Evolutionary conservation across 345 rosid genomes (phyloP).

Genomic region (Fremontodendron californicum): DNA sequence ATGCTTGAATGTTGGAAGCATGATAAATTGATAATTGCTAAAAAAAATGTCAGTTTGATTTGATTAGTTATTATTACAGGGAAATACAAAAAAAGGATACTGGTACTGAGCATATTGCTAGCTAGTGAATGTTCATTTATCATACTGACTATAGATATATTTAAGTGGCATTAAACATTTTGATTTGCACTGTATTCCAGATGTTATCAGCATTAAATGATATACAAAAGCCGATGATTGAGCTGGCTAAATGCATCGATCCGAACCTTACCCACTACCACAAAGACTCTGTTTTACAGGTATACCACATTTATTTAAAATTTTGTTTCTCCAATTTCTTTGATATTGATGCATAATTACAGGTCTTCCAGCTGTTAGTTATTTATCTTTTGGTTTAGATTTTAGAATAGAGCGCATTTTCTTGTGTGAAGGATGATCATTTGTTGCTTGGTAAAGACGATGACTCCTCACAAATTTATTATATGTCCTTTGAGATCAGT

Average conservation of each 20-base stretch:
- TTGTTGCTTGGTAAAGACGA: too few relatives aligned
- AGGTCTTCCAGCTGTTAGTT: background rate
- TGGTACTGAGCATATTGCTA: background rate
- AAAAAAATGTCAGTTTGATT: background rate
- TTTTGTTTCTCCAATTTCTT: background rate
- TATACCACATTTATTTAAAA: background rate
- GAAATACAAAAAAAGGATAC: background rate
- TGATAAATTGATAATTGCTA: background rate
- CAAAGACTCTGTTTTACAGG: slow-evolving; percentile 25
- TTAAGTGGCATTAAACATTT: background rate
- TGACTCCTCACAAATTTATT: too few relatives aligned
- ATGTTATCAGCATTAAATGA: slow-evolving; percentile 24
- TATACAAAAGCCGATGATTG: slow-evolving; percentile 1
- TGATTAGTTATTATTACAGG: background rate
- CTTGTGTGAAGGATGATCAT: too few relatives aligned
- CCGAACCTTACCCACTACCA: slow-evolving; percentile 22
- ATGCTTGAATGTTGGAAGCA: background rate
- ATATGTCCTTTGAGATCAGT: too few relatives aligned
- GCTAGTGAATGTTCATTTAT: background rate
- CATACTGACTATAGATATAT: too few relatives aligned
- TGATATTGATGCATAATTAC: background rate
- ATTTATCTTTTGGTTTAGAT: background rate
- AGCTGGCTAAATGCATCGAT: slow-evolving; percentile 18
- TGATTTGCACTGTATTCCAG: slow-evolving; percentile 1
- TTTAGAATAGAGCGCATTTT: too few relatives aligned